Evolutionary conservation across 1,284 basidiomycete species (phyloP).

Genomic region (Fomitopsis pinicola): DNA sequence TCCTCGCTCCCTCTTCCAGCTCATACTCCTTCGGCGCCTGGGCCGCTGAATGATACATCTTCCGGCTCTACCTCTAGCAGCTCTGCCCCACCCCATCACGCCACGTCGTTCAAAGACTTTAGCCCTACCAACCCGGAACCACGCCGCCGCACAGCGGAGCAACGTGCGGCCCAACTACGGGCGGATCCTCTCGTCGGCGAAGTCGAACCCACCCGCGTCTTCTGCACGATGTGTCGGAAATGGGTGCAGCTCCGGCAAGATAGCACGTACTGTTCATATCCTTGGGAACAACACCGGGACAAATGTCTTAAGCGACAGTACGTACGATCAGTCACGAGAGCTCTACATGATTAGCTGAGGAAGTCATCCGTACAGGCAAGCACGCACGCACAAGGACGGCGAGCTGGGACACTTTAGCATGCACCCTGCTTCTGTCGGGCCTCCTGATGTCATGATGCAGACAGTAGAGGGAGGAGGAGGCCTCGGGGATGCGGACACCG

Average conservation of each 20-base stretch:
- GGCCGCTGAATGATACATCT: conserved; percentile 11
- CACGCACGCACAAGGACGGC: conserved; percentile 35
- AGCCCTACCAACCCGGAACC: conserved; percentile 59
- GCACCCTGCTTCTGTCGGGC: conserved; percentile 23
- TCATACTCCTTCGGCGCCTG: conserved; percentile 13
- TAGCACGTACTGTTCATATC: conserved; percentile 69
- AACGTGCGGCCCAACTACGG: conserved; percentile 62
- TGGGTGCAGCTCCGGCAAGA: conserved; percentile 78
- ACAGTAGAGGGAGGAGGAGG: conserved; percentile 9
- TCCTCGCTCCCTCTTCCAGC: conserved; percentile 21
- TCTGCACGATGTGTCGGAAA: conserved; percentile 68
- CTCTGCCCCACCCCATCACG: conserved; percentile 2
- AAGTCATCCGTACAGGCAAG: conserved; percentile 27
- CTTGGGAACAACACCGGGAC: conserved; percentile 70
- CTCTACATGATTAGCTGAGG: neutral
- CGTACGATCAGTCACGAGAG: conserved; percentile 25
- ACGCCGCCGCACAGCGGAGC: conserved; percentile 66
- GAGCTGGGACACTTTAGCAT: conserved; percentile 26
- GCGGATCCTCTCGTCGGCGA: conserved; percentile 57
- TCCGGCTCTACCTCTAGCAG: conserved; percentile 11
- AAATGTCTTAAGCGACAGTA: conserved; percentile 67
- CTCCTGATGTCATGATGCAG: conserved; percentile 14
- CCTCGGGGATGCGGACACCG: conserved; percentile 21
- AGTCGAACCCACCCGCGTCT: conserved; percentile 72
- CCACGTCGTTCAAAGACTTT: conserved; percentile 42